Percentiles rank a stretch among this genome's conserved stretches.
phyloP scores from a whole-genome alignment of 2,329 filamentous ascomycete genomes.

The Pseudocercospora cruenta region DNA sequence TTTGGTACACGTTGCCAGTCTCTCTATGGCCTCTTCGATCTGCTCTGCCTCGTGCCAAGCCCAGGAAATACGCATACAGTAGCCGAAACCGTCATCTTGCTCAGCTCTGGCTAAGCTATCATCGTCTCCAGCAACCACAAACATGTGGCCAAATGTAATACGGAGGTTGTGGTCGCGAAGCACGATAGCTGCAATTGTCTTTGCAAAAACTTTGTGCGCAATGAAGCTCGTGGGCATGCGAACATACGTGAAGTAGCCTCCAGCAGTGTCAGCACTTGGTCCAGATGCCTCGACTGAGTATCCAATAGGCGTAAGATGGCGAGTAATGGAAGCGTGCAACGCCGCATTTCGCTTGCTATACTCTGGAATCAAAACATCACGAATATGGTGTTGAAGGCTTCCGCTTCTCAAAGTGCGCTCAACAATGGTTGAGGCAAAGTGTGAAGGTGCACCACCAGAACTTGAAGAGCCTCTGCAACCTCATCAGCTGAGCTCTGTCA shows the following conservation, averaged over 20 bases:
- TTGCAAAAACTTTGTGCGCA: slow-evolving; percentile 13
- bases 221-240: slow-evolving; percentile 13
- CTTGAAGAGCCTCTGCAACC: slow-evolving; percentile 53
- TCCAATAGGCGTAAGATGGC: slow-evolving; percentile 65
- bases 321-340: slow-evolving; percentile 62
- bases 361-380: slow-evolving; percentile 56
- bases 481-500: background rate
- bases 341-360: slow-evolving; percentile 57
- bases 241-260: slow-evolving; percentile 69
- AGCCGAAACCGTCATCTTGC: slow-evolving; percentile 14
- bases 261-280: slow-evolving; percentile 53
- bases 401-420: slow-evolving; percentile 57
- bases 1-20: slow-evolving; percentile 16
- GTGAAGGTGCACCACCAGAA: slow-evolving; percentile 63
- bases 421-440: slow-evolving; percentile 61
- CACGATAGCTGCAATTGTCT: slow-evolving; percentile 17
- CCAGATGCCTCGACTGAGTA: slow-evolving; percentile 51
- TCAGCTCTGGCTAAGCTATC: slow-evolving; percentile 13
- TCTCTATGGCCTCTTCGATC: slow-evolving; percentile 15
- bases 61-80: slow-evolving; percentile 21
- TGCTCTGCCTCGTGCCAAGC: slow-evolving; percentile 15
- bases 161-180: slow-evolving; percentile 16
- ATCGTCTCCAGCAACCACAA: slow-evolving; percentile 20
- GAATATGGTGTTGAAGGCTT: slow-evolving; percentile 58
- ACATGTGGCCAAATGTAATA: slow-evolving; percentile 23